Evolutionary conservation across 305 asterid genomes (phyloP).

Genomic region (Stenogyne calaminthoides): DNA sequence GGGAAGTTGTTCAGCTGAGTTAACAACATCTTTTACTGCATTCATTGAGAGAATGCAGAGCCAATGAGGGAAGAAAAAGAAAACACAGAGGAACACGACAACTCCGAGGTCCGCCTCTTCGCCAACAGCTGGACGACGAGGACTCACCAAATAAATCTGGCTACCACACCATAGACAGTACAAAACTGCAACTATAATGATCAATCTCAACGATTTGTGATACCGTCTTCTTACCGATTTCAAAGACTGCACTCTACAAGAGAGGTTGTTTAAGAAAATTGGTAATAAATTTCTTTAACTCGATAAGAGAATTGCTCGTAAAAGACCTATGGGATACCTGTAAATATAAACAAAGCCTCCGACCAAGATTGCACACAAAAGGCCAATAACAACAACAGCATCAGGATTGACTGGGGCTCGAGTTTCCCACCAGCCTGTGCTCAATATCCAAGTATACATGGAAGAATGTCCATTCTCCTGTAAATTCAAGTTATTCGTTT

Average conservation of each 20-base stretch:
- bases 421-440: slow-evolving; percentile 97
- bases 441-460: slow-evolving; percentile 82
- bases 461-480: slow-evolving; percentile 90
- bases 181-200: slow-evolving; percentile 44
- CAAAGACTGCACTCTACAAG: slow-evolving; percentile 52
- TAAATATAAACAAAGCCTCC: slow-evolving; percentile 75
- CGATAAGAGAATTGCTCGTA: neutral
- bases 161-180: slow-evolving; percentile 81
- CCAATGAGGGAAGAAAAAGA: slow-evolving; percentile 80
- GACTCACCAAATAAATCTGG: slow-evolving; percentile 71
- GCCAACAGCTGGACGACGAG: slow-evolving; percentile 85
- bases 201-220: slow-evolving; percentile 48
- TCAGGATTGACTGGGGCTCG: slow-evolving; percentile 74
- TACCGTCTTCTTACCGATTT: slow-evolving; percentile 43
- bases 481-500: slow-evolving; percentile 6
- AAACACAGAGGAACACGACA: slow-evolving; percentile 57
- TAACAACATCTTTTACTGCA: slow-evolving; percentile 41
- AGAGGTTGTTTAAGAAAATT: neutral
- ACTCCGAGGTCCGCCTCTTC: slow-evolving; percentile 96
- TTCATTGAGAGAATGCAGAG: slow-evolving; percentile 80
- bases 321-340: slow-evolving; percentile 43
- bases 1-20: slow-evolving; percentile 50
- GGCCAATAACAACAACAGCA: slow-evolving; percentile 64
- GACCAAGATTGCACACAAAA: slow-evolving; percentile 57
- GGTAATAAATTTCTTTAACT: neutral